These are phyloP conservation scores for Capsicum rhomboideum DNA, from an alignment of 257 asterid genomes.

Conservation along the genomic window DNA sequence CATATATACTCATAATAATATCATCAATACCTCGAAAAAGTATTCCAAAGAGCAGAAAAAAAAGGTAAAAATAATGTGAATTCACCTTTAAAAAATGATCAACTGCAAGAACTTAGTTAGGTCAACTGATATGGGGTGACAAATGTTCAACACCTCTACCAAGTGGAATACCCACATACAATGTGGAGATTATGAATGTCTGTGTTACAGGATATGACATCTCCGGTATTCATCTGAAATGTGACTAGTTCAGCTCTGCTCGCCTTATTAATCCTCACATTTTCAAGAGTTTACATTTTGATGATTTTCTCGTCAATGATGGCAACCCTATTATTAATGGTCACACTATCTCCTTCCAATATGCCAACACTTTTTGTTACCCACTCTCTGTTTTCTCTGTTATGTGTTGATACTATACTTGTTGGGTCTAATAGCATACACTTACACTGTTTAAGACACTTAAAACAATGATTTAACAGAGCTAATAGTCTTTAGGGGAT, in stretches of 20 bases:
- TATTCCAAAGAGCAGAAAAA: too few species aligned
- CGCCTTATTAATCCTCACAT: slow-evolving; percentile 63
- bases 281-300: slow-evolving; percentile 57
- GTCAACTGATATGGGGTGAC: slow-evolving; percentile 76
- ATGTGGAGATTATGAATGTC: slow-evolving; percentile 75
- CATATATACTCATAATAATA: too few species aligned
- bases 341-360: slow-evolving; percentile 53
- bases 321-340: slow-evolving; percentile 70
- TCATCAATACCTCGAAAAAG: too few species aligned
- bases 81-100: too few species aligned
- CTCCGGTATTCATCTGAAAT: slow-evolving; percentile 53
- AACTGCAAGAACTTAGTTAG: too few species aligned
- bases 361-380: slow-evolving; percentile 71
- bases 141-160: slow-evolving; percentile 71
- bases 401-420: slow-evolving; percentile 35
- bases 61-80: too few species aligned
- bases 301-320: slow-evolving; percentile 75
- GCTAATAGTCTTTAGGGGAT: not conserved
- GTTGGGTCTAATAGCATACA: not conserved
- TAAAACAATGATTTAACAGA: not conserved
- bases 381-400: slow-evolving; percentile 59
- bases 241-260: slow-evolving; percentile 97
- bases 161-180: slow-evolving; percentile 78
- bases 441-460: too few species aligned
- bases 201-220: slow-evolving; percentile 59